Conservation (phyloP, 345 rosid genomes). For the Dovyalis caffra region DNA sequence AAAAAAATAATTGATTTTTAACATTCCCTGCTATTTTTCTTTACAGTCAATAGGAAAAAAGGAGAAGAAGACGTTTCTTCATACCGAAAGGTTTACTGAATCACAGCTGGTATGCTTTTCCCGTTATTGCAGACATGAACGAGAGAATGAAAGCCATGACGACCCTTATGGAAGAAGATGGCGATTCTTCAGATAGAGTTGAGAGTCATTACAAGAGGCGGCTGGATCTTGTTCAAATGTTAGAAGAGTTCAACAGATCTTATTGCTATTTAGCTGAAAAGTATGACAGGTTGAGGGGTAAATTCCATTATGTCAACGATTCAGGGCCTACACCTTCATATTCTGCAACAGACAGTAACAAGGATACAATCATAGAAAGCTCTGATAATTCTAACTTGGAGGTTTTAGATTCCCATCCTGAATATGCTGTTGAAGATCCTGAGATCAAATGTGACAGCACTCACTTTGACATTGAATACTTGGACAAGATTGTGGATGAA, state of each 20-base stretch:
- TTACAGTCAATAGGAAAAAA: too few relatives aligned
- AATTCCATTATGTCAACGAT: constrained; percentile 8
- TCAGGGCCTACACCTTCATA: constrained; percentile 17
- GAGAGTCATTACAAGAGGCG: constrained; percentile 10
- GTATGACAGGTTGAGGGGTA: constrained; percentile 32
- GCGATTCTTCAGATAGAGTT: neutral
- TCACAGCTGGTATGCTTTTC: neutral
- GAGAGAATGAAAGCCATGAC: constrained; percentile 30
- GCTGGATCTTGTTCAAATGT: constrained; percentile 25
- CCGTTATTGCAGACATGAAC: constrained; percentile 37
- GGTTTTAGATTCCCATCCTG: constrained; percentile 18
- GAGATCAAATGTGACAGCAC: constrained; percentile 12
- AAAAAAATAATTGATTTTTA: too few relatives aligned
- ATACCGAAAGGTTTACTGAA: neutral
- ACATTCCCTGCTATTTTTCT: neutral
- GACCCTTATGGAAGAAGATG: constrained; percentile 28
- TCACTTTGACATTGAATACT: constrained; percentile 10
- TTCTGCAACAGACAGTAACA: constrained; percentile 1
- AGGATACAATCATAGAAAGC: neutral
- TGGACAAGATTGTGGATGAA: constrained; percentile 23
- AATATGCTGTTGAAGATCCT: constrained; percentile 20
- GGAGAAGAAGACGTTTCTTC: neutral
- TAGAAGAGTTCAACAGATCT: constrained; percentile 37
- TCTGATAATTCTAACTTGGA: constrained; percentile 17
- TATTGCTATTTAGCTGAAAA: constrained; percentile 35